phyloP scores from a whole-genome alignment of 768 basidiomycete species.

The Epithele typhae region DNA sequence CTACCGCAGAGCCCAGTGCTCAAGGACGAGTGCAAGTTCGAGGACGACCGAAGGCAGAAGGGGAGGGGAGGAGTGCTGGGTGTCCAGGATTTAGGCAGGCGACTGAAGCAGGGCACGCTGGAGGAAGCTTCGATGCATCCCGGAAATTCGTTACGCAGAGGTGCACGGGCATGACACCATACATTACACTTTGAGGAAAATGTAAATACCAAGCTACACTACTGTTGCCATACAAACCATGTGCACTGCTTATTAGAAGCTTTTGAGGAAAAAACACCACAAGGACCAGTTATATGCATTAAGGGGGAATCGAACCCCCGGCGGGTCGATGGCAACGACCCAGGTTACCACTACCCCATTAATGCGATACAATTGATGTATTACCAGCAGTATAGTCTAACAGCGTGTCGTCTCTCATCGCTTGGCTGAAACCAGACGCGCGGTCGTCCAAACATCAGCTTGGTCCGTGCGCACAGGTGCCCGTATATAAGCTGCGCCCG shows the following conservation, averaged over 20 bases:
- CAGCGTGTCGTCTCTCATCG: too few relatives aligned
- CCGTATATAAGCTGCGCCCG: neutral
- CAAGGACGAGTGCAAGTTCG: slow-evolving; percentile 21
- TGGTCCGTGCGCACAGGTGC: neutral
- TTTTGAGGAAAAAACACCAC: neutral
- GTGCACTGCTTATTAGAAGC: too few relatives aligned
- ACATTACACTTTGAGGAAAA: too few relatives aligned
- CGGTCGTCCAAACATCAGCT: neutral
- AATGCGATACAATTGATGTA: slow-evolving; percentile 19
- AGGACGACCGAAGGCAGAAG: slow-evolving; percentile 9
- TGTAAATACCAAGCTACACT: too few relatives aligned
- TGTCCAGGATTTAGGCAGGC: slow-evolving; percentile 17
- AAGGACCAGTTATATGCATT: slow-evolving; percentile 44
- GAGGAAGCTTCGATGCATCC: slow-evolving; percentile 22
- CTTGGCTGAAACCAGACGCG: too few relatives aligned
- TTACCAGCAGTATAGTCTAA: too few relatives aligned
- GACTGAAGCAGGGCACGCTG: slow-evolving; percentile 17
- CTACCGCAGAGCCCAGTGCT: slow-evolving; percentile 8
- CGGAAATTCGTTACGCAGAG: slow-evolving; percentile 8
- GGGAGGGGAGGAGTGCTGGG: slow-evolving; percentile 17
- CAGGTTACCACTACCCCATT: slow-evolving; percentile 35
- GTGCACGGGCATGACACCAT: too few relatives aligned
- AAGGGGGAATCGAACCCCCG: slow-evolving; percentile 87
- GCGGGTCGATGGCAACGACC: slow-evolving; percentile 59
- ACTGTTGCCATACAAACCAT: too few relatives aligned